These are phyloP conservation scores for Phytophthora cactorum DNA, from an alignment of 352 stramenopile genomes.

Conservation along the genomic window DNA sequence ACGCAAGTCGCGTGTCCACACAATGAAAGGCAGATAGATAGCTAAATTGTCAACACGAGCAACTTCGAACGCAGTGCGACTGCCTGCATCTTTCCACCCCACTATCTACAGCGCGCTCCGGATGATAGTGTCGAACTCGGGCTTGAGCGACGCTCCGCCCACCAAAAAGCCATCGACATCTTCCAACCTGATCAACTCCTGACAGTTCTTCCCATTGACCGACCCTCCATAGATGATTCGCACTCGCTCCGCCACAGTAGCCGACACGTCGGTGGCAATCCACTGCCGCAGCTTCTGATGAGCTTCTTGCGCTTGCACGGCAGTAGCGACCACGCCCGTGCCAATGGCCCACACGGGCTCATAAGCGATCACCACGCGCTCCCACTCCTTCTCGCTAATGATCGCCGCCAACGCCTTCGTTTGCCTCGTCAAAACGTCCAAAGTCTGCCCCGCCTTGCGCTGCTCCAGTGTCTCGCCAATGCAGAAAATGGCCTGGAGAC, in stretches of 20 bases:
- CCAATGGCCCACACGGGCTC: slow-evolving; percentile 98
- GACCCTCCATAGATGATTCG: slow-evolving; percentile 94
- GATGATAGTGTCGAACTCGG: slow-evolving; percentile 92
- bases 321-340: slow-evolving; percentile 96
- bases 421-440: slow-evolving; percentile 95
- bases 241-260: slow-evolving; percentile 66
- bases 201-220: slow-evolving; percentile 93
- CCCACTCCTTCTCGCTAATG: slow-evolving; percentile 83
- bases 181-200: slow-evolving; percentile 85
- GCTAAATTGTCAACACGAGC: no score
- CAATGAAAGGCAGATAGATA: no score
- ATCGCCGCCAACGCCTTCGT: slow-evolving; percentile 92
- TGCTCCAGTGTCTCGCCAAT: slow-evolving; percentile 96
- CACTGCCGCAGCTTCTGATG: slow-evolving; percentile 89
- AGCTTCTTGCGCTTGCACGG: slow-evolving; percentile 94
- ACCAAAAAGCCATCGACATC: slow-evolving; percentile 95
- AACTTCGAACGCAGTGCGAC: no score
- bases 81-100: not conserved
- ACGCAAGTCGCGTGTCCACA: no score
- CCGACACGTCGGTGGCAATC: slow-evolving; percentile 74
- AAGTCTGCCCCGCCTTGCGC: slow-evolving; percentile 88
- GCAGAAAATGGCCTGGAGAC: slow-evolving; percentile 96
- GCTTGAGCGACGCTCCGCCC: slow-evolving; percentile 93
- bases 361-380: slow-evolving; percentile 94
- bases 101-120: slow-evolving; percentile 43